Evolutionary conservation across 2,329 filamentous ascomycete species (phyloP), one percentile per base, ranked within the genome.

Genomic region (Fulvia fulva): DNA sequence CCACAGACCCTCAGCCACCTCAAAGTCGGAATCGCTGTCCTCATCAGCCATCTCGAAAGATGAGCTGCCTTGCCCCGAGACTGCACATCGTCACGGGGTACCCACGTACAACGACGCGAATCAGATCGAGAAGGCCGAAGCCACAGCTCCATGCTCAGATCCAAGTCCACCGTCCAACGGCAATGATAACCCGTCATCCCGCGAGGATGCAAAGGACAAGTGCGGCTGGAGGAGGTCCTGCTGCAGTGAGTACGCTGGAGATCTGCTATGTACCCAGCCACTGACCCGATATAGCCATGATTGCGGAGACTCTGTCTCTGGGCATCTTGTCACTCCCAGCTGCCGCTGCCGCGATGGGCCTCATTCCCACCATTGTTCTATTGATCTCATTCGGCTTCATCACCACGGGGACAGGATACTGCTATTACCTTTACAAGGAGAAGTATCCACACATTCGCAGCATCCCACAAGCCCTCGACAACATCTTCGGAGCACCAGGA

Each of bases 381-480:
- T 80, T 85, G 53, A 50, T 82, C 50, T 67, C 75, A 21, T 71
- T 86, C 11, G 83, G 83, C 43, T 37, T 81, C n/a, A 67, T 84
- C 8, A 77, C 83, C 1, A 82, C 79, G n/a, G 86, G 85, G 67
- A 84, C 83, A 1, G 83, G 83, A 47, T 84, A 80, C 65, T 80
- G 84, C 65, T 83, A 86, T 52, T 83, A 81, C 19, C 80, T 84
- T 65, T 83, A 86, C 73, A 83, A 83, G 65, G 70, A 77, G 55
- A 70, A 68, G 30, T 79, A 81, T 67, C 85, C 86, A 2, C 74
- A 83, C 14, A 79, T 89, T 51, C 80, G 82, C 44, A 85, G 83
- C 66, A 88, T 89, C 69, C 84, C 86, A 22, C 87, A 90, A 66
- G 87, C 85, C 14, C 87, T 85, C 2, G 76, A 80, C 46, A 76